Percentiles rank a stretch among this genome's conserved stretches.
phyloP scores from a whole-genome alignment of 2,329 filamentous ascomycete genomes.

The Chrysosporium queenslandicum region DNA sequence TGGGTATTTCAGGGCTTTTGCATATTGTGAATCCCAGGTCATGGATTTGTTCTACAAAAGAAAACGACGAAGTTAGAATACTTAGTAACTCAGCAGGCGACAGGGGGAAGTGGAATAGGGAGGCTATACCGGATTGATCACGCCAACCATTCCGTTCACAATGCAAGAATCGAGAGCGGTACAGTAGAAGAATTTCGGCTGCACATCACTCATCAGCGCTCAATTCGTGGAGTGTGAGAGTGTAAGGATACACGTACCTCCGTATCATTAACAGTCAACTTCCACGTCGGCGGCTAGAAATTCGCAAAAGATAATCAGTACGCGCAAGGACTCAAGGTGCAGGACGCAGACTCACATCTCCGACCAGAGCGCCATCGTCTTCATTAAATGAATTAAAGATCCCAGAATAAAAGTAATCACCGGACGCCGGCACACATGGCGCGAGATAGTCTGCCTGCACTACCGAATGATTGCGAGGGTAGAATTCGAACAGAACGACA shows the following conservation, averaged over 20 bases:
- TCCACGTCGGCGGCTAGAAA: constrained; percentile 30
- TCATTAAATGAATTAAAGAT: constrained; percentile 40
- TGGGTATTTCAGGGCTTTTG: constrained; percentile 41
- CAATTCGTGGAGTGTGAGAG: not conserved
- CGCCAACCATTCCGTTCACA: constrained; percentile 60
- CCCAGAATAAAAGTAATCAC: constrained; percentile 25
- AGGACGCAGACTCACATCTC: constrained; percentile 20
- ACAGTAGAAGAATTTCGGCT: constrained; percentile 60
- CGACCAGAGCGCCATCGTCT: constrained; percentile 35
- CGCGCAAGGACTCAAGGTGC: constrained; percentile 46
- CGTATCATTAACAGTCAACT: constrained; percentile 48
- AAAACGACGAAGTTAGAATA: not conserved
- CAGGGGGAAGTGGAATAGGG: not conserved
- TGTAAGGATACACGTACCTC: constrained; percentile 24
- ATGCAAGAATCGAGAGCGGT: constrained; percentile 57
- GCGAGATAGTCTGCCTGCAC: constrained; percentile 48
- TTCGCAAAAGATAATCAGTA: constrained; percentile 30
- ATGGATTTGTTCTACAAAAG: constrained; percentile 37
- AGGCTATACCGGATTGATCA: constrained; percentile 55
- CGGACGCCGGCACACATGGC: constrained; percentile 51
- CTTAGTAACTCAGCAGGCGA: not conserved
- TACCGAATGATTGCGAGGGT: constrained; percentile 55
- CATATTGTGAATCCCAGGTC: constrained; percentile 41
- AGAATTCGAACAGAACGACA: constrained; percentile 48
- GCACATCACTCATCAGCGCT: constrained; percentile 2